A percentile compares a stretch with the other conserved stretches of the same genome.
Evolutionary conservation across 441 rosid genomes (phyloP).

Genomic region (Populus hybrid): DNA sequence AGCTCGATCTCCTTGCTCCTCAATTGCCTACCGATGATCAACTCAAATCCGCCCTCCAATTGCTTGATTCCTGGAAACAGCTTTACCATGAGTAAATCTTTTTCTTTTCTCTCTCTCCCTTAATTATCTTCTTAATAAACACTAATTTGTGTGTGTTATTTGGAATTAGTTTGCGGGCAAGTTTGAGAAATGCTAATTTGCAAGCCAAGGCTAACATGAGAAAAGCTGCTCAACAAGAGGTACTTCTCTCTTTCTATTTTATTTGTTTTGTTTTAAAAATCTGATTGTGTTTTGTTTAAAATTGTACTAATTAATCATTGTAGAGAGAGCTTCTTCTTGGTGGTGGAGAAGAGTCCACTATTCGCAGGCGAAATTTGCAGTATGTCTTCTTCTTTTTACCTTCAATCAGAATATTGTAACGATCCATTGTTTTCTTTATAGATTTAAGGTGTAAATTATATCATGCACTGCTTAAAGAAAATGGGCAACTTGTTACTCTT

Average conservation of each 20-base stretch:
- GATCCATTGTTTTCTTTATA: not conserved
- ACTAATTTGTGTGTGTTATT: not conserved
- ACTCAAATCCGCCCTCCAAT: conserved; percentile 51
- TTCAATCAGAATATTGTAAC: not conserved
- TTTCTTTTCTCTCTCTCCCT: not conserved
- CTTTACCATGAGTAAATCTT: conserved; percentile 47
- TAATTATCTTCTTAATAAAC: not conserved
- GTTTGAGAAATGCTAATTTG: conserved; percentile 81
- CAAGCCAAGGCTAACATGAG: conserved; percentile 85
- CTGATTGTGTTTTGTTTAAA: not conserved
- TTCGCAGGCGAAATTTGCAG: conserved; percentile 88
- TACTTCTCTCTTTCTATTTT: conserved; percentile 12
- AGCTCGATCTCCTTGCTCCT: conserved; percentile 80
- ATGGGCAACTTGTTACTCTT: not conserved
- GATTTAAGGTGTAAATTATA: not conserved
- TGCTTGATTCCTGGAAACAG: conserved; percentile 68
- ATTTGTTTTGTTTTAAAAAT: not conserved
- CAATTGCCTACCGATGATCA: conserved; percentile 70
- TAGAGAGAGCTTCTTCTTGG: conserved; percentile 95
- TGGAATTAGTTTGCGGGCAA: conserved; percentile 54
- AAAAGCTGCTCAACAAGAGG: conserved; percentile 88
- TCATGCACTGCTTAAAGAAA: not conserved
- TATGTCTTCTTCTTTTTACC: conserved; percentile 32
- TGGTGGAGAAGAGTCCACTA: conserved; percentile 91
- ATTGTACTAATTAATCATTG: conserved; percentile 6